phyloP scores from a whole-genome alignment of 805 yeast genomes.

The Saccharomycopsis javanensis region DNA sequence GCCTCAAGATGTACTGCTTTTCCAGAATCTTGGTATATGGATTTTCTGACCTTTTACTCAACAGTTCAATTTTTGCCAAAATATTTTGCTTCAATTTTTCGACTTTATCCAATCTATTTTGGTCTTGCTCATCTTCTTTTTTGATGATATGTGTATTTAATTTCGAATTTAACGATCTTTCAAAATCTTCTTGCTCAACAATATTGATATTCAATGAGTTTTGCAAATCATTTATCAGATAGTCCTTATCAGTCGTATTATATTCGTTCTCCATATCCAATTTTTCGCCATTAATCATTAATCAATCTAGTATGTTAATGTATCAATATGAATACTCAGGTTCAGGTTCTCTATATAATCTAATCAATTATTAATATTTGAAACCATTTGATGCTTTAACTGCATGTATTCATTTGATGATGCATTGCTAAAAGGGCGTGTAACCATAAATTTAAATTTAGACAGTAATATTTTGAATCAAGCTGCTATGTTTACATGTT shows the following conservation, averaged over 20 bases:
- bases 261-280: background rate
- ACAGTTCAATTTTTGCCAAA: constrained; percentile 32
- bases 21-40: constrained; percentile 58
- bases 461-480: background rate
- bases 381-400: background rate
- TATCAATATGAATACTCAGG: too few relatives aligned
- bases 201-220: constrained; percentile 43
- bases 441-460: background rate
- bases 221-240: constrained; percentile 18
- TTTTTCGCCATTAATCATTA: background rate
- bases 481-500: background rate
- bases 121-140: constrained; percentile 65
- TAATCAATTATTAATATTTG: too few relatives aligned
- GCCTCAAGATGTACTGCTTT: constrained; percentile 42
- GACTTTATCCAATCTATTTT: constrained; percentile 64
- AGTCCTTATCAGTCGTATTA: background rate
- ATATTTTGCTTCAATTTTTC: constrained; percentile 36
- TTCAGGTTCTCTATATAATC: too few relatives aligned
- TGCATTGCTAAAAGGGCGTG: background rate
- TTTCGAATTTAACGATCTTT: constrained; percentile 54
- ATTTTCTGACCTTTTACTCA: constrained; percentile 40
- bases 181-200: constrained; percentile 76
- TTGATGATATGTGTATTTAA: constrained; percentile 54
- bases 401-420: background rate
- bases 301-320: too few relatives aligned